Evolutionary conservation across 225 moss, liverwort and hornwort genomes (phyloP), one percentile per base, ranked within the genome.

Genomic region (Physcomitrellopsis africana): DNA sequence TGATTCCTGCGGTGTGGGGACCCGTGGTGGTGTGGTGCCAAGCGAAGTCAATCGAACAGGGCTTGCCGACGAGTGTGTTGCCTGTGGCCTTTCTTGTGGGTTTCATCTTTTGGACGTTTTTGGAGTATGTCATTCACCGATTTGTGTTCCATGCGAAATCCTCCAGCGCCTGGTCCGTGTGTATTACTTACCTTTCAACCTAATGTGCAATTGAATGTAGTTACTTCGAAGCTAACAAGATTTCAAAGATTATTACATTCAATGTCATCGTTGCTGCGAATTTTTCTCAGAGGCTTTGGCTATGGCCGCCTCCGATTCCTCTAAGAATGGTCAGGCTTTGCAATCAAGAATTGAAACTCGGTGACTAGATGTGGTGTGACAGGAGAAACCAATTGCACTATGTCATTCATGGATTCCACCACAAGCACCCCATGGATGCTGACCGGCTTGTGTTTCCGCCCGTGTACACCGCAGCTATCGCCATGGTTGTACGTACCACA

Each of bases 371-470:
- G 48, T 32, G 63, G 11, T 53, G 11, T 54, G 16, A 32, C 89
- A 94, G 96, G 88, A 71, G 70, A 17, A 90, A 84, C 32, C 85
- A 87, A 17, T 48, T 82, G 14, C 97, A 97, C 62, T 97, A 92
- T 45, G 41, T 89, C n/a, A 84, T 94, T 7, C 97, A 97, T 45
- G 97, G 97, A 29, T 97, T 94, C 69, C 97, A 97, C 51, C 97
- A 94, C 80, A 94, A 97, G 82, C 88, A 92, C 58, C 97, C 97
- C 7, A 94, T 94, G 94, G 94, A 94, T 8, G 81, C 81, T 0
- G 80, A 91, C 63, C 89, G 96, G 1, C 83, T 97, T 1, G 96
- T 97, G 16, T 91, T 97, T 47, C 96, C 96, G 9, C 96, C 96
- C 0, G 80, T 67, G 19, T 85, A 82, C 1, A 65, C 85, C 0